Evolutionary conservation across 2,329 filamentous ascomycete genomes (phyloP).

Genomic region (Venturia oleaginea): DNA sequence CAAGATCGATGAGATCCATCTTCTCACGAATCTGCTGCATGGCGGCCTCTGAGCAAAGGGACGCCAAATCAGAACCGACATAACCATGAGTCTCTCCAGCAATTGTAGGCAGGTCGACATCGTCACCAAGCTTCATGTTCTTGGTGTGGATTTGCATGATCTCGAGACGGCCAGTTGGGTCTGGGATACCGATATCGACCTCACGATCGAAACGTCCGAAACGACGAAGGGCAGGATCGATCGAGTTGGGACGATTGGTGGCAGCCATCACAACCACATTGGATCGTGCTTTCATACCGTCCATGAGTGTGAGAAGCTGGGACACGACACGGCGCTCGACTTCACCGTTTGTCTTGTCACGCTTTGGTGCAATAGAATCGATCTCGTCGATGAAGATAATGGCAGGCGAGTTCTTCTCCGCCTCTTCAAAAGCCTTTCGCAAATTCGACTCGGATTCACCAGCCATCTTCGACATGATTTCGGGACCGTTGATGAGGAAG

Average conservation of each 20-base stretch:
- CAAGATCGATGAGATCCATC: slow-evolving; percentile 98
- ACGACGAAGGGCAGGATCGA: slow-evolving; percentile 92
- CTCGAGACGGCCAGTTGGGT: slow-evolving; percentile 95
- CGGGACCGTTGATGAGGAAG: slow-evolving; percentile 97
- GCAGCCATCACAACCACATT: slow-evolving; percentile 99
- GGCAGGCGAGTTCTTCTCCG: slow-evolving; percentile 97
- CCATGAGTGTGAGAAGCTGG: slow-evolving; percentile 94
- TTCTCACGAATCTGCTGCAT: slow-evolving; percentile 99
- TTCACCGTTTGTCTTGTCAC: slow-evolving; percentile 99
- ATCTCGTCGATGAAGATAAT: slow-evolving; percentile 99
- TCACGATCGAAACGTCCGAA: slow-evolving; percentile 99
- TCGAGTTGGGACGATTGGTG: slow-evolving; percentile 97
- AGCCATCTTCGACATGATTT: slow-evolving; percentile 99
- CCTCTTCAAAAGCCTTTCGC: slow-evolving; percentile 98
- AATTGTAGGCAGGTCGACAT: slow-evolving; percentile 94
- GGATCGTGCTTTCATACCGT: slow-evolving; percentile 98
- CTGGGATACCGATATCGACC: slow-evolving; percentile 95
- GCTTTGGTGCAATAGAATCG: slow-evolving; percentile 97
- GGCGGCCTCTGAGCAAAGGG: slow-evolving; percentile 95
- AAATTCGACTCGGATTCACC: slow-evolving; percentile 98
- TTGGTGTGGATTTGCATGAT: slow-evolving; percentile 99
- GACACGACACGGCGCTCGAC: slow-evolving; percentile 98
- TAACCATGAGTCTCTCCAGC: slow-evolving; percentile 98
- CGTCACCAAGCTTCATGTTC: slow-evolving; percentile 99
- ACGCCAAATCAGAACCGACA: slow-evolving; percentile 95